A percentile compares a stretch with the other conserved stretches of the same genome.
These are phyloP conservation scores for Pseudozyma flocculosa DNA, from an alignment of 1,284 basidiomycete species.

Conservation along the genomic window DNA sequence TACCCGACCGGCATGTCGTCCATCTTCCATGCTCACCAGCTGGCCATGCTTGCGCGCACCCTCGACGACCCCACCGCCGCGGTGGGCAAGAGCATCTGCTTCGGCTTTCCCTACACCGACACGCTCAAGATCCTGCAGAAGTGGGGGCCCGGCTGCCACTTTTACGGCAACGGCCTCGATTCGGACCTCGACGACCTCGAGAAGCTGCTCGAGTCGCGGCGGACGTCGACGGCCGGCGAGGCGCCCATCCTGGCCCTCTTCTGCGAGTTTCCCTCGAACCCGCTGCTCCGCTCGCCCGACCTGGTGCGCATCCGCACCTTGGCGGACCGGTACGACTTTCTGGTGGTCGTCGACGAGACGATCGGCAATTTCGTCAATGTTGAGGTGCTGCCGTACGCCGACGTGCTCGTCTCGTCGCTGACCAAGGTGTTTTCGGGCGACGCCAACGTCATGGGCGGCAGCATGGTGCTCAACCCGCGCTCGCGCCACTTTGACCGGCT, in stretches of 20 bases:
- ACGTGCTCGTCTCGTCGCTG: slow-evolving; percentile 89
- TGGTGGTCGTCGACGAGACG: slow-evolving; percentile 91
- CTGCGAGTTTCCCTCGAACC: slow-evolving; percentile 92
- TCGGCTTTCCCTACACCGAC: slow-evolving; percentile 92
- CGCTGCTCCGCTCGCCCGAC: slow-evolving; percentile 80
- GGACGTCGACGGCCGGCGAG: slow-evolving; percentile 48
- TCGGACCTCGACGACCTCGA: slow-evolving; percentile 76
- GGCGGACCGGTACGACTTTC: slow-evolving; percentile 84
- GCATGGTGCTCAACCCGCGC: slow-evolving; percentile 70
- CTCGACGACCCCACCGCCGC: slow-evolving; percentile 1
- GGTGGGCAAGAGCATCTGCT: slow-evolving; percentile 40
- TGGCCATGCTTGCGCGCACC: slow-evolving; percentile 43
- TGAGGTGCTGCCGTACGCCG: slow-evolving; percentile 82
- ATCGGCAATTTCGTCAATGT: slow-evolving; percentile 96
- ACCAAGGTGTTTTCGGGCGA: slow-evolving; percentile 95
- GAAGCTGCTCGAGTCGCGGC: slow-evolving; percentile 63
- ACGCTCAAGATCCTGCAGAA: slow-evolving; percentile 95
- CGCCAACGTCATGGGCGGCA: slow-evolving; percentile 93
- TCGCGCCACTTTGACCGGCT: slow-evolving; percentile 70
- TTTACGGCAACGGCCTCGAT: slow-evolving; percentile 79
- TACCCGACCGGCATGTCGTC: slow-evolving; percentile 88
- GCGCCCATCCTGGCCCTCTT: slow-evolving; percentile 61
- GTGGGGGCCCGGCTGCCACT: slow-evolving; percentile 93
- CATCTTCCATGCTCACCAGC: slow-evolving; percentile 85
- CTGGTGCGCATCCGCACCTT: slow-evolving; percentile 75